Base-by-base conservation (phyloP, 2,329 filamentous ascomycete species). In the Curvularia spicifera region DNA sequence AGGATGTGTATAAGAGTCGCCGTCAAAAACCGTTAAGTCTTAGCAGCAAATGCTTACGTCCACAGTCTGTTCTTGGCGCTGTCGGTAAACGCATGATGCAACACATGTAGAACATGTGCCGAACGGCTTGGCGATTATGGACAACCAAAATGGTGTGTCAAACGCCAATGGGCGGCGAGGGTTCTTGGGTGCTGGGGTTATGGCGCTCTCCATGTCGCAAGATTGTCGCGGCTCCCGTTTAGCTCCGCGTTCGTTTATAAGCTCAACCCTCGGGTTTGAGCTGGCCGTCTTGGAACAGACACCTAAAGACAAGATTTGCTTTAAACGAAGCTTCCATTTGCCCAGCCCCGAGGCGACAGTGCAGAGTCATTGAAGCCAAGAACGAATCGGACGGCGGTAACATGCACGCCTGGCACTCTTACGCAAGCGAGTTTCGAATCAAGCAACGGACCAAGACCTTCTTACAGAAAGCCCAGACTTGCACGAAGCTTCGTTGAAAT, bases 51-150 rank as follows among this genome's bases (percentile, higher is more conserved):
- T 50, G 56, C 54, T 50, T 59, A 18, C 49, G 22, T n/a, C 13
- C 24, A 29, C 60, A 35, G 42, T 35, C 49, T 15, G 15, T 13
- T 43, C 53, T 45, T 51, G 43, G 49, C 51, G 54, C 53, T 52
- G 42, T 28, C 37, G 20, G 20, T 37, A 39, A 53, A 48, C 49
- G 63, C 66, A 66, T 63, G 59, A 56, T 61, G 67, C 59, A 65
- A 70, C 66, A 29, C 31, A 50, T 51, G 22, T 45, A 60, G 54
- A 57, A 64, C 63, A 42, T 58, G 48, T 59, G 18, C 39, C 54
- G 51, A 31, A 50, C 51, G 37, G n/a, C 47, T 51, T 52, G 45
- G 29, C 52, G 31, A 53, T 48, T 28, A 24, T 39, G 24, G 48
- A 35, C 50, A 26, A 31, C 40, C 37, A 22, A 43, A 54, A 40